Base-by-base conservation (phyloP, 1,284 basidiomycete species). In the Fomitopsis schrenkii region DNA sequence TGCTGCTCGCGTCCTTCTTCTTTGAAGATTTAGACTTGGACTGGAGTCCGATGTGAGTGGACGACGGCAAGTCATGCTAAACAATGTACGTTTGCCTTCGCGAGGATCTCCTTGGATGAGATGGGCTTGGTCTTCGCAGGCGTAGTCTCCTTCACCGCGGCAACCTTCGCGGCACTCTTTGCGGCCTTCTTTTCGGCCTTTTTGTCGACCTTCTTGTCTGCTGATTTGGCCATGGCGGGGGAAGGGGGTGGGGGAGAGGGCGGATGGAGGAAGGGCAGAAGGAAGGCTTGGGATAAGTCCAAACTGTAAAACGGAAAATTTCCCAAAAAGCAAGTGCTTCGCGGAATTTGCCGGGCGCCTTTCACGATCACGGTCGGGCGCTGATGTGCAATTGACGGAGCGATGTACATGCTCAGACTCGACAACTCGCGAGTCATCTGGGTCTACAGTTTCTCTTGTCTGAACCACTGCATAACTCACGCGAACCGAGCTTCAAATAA, bases 131-230 rank as follows among this genome's bases (percentile, higher is more conserved):
- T 61, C 63, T 72, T 74, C 9, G 65, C 65, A 14, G 66, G 61
- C 17, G 63, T 56, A 12, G 58, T 63, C 66, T 67, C 64, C 64
- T 70, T 68, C 36, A 59, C 60, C 41, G 66, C 61, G 8, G 66
- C 61, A 56, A 68, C 59, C 64, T 73, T 74, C 54, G 64, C 62
- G 63, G 59, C 9, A 28, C 57, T 62, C 61, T 78, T 79, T 50
- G 74, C 72, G 44, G 69, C 72, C 69, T 75, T 75, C 68, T 79
- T 79, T 62, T 74, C 75, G 61, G 70, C 64, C 68, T 76, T 79
- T 69, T 76, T 76, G 58, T 68, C 77, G 57, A 74, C 70, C 64
- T 78, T 78, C 71, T 84, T 75, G 53, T 71, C 70, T 64, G 76
- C 17, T 54, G 50, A 8, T 53, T 54, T 54, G 62, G 62, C 59